phyloP scores from a whole-genome alignment of 164 flowering plant species.

The Echeveria elegans region DNA sequence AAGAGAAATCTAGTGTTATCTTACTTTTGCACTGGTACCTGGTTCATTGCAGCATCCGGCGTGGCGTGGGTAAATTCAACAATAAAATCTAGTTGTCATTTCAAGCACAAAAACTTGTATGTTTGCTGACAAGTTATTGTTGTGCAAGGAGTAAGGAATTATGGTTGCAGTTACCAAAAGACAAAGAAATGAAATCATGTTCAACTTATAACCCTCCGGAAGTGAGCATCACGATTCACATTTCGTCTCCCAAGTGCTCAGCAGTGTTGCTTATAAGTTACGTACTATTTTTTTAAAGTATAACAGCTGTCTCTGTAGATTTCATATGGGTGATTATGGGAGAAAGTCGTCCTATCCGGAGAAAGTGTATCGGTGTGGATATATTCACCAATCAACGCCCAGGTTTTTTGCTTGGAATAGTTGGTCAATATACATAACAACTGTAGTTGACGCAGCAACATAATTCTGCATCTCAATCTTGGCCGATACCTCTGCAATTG shows the following conservation, averaged over 20 bases:
- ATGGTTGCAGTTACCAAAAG: background rate
- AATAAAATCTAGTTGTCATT: too few relatives aligned
- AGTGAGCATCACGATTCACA: background rate
- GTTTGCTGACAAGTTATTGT: background rate
- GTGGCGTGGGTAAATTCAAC: too few relatives aligned
- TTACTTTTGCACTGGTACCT: too few relatives aligned
- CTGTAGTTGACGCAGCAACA: slow-evolving; percentile 43
- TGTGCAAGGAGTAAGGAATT: background rate
- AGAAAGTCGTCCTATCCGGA: background rate
- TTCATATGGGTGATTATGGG: background rate
- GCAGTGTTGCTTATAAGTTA: background rate
- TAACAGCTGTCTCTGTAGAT: too few relatives aligned
- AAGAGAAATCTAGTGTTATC: too few relatives aligned
- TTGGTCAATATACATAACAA: slow-evolving; percentile 52
- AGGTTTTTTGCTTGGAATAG: slow-evolving; percentile 57
- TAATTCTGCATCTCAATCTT: slow-evolving; percentile 64
- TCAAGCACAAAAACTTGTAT: too few relatives aligned
- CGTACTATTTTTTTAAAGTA: too few relatives aligned
- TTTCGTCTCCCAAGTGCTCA: background rate
- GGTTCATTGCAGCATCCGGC: too few relatives aligned
- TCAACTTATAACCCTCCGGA: background rate
- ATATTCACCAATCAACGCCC: slow-evolving; percentile 69
- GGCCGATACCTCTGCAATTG: slow-evolving; percentile 63
- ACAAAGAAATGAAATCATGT: background rate
- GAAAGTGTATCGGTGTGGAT: background rate